Base-by-base conservation (phyloP, 108 stramenopile genomes). In the Stephanodiscus triporus region DNA sequence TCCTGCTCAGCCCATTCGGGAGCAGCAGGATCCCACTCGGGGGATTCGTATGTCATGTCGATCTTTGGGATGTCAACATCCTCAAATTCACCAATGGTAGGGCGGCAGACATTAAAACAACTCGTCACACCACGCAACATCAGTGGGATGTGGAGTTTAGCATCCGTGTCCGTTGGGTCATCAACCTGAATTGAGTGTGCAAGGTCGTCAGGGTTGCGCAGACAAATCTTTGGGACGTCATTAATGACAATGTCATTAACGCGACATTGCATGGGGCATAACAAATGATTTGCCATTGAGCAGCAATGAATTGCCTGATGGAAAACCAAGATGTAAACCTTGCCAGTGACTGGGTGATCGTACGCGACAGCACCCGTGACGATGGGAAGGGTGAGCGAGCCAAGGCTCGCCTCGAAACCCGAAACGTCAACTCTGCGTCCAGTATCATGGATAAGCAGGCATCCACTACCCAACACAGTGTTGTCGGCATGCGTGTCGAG, bases 211-310 rank as follows among this genome's bases (percentile, higher is more conserved):
- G 69, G 56, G 5, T 70, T 30, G 11, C 16, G 23, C 1, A 20
- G 23, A 9, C 24, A 42, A 16, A 70, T 32, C 69, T 70, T 60
- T 11, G 69, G 69, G 16, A 27, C 6, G 22, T 70, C 57, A 29
- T 43, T 72, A 9, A 72, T 64, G 14, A 22, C 24, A 9, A 72
- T 11, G 13, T 42, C 51, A 22, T 63, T 20, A 23, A 36, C 17
- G 29, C 70, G 36, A 16, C 69, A 55, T 60, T 78, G 77, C 77
- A 78, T 78, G 2, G 77, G 61, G 24, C 56, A 71, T 23, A 78
- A n/a, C 50, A 71, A 24, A 43, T 78, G 69, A 11, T 71, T 29
- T 7, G 66, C 11, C 42, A 64, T 30, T 6, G 9, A 4, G 7
- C 61, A 14, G 5, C 49, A 56, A 19, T 63, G 32, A 48, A 78